These are phyloP conservation scores for Aspergillus indologenus DNA, from an alignment of 495 filamentous ascomycete genomes.

Conservation along the genomic window DNA sequence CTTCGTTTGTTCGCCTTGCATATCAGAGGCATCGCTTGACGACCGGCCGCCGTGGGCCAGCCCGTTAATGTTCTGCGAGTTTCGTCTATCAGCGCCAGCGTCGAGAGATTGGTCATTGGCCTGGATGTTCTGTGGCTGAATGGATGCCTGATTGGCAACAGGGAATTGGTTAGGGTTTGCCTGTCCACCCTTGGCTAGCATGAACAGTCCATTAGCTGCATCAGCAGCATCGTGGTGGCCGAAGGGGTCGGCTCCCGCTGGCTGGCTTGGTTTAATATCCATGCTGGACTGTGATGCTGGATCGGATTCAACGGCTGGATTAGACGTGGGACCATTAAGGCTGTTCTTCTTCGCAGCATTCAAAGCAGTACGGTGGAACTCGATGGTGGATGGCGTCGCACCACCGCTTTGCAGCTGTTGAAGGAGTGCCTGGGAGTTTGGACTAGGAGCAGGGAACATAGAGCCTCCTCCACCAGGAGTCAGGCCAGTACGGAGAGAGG, in stretches of 20 bases:
- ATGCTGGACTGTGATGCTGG: slow-evolving; percentile 47
- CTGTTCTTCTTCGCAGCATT: slow-evolving; percentile 65
- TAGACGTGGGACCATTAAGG: slow-evolving; percentile 48
- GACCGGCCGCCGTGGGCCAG: slow-evolving; percentile 47
- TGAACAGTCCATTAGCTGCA: slow-evolving; percentile 90
- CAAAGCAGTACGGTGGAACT: slow-evolving; percentile 92
- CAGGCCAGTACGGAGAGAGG: slow-evolving; percentile 83
- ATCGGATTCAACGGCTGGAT: slow-evolving; percentile 49
- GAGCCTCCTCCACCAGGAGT: slow-evolving; percentile 95
- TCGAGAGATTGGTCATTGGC: slow-evolving; percentile 39
- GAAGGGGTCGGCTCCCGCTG: slow-evolving; percentile 56
- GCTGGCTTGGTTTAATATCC: slow-evolving; percentile 46
- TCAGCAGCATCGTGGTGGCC: slow-evolving; percentile 87
- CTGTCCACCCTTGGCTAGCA: slow-evolving; percentile 72
- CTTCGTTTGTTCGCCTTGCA: slow-evolving; percentile 63
- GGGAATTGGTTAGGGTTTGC: slow-evolving; percentile 51
- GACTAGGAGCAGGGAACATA: slow-evolving; percentile 93
- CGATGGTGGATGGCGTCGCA: slow-evolving; percentile 83
- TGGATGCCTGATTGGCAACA: slow-evolving; percentile 45
- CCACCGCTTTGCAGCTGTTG: slow-evolving; percentile 75
- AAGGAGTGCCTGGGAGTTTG: slow-evolving; percentile 77
- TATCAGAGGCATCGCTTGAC: slow-evolving; percentile 66
- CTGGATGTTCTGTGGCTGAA: slow-evolving; percentile 33
- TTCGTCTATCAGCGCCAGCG: slow-evolving; percentile 25
- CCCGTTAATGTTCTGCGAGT: slow-evolving; percentile 38